Percentiles rank a stretch among this genome's conserved stretches.
Conservation (phyloP, 768 basidiomycete genomes). For the Lactarius quietus region DNA sequence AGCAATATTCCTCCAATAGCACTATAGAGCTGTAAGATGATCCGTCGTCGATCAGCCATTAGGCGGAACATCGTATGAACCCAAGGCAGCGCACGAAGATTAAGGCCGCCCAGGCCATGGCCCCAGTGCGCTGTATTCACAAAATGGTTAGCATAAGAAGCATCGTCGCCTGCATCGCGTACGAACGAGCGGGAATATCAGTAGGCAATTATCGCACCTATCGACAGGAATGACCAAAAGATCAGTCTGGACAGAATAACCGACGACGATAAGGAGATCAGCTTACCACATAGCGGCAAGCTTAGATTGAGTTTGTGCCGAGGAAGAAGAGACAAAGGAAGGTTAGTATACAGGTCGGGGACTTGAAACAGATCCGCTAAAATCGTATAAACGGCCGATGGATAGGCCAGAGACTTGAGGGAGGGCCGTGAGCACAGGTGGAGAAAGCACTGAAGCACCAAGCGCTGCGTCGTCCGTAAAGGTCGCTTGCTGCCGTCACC, state of each 20-base stretch:
- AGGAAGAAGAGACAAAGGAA: slow-evolving; percentile 3
- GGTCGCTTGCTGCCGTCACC: slow-evolving; percentile 15
- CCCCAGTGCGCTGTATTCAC: slow-evolving; percentile 55
- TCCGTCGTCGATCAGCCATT: slow-evolving; percentile 14
- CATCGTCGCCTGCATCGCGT: slow-evolving; percentile 11
- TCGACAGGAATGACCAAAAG: slow-evolving; percentile 3
- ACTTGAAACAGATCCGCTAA: slow-evolving; percentile 3
- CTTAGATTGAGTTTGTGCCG: background rate
- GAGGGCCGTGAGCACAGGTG: background rate
- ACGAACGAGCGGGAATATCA: slow-evolving; percentile 67
- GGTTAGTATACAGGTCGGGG: background rate
- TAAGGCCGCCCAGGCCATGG: slow-evolving; percentile 64
- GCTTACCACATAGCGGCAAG: slow-evolving; percentile 21
- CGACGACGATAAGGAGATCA: slow-evolving; percentile 5
- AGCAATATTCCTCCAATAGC: slow-evolving; percentile 62
- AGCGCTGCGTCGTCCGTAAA: slow-evolving; percentile 11
- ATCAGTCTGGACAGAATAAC: slow-evolving; percentile 2
- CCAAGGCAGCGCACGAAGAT: slow-evolving; percentile 47
- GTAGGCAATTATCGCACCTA: slow-evolving; percentile 80
- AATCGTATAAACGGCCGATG: slow-evolving; percentile 11
- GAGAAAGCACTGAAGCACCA: background rate
- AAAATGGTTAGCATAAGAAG: slow-evolving; percentile 16
- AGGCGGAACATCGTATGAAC: slow-evolving; percentile 6
- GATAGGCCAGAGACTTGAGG: slow-evolving; percentile 3
- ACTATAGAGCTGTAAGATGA: slow-evolving; percentile 52